Base-by-base conservation (phyloP, 176 grass and related monocot species). In the Ensete glaucum region DNA sequence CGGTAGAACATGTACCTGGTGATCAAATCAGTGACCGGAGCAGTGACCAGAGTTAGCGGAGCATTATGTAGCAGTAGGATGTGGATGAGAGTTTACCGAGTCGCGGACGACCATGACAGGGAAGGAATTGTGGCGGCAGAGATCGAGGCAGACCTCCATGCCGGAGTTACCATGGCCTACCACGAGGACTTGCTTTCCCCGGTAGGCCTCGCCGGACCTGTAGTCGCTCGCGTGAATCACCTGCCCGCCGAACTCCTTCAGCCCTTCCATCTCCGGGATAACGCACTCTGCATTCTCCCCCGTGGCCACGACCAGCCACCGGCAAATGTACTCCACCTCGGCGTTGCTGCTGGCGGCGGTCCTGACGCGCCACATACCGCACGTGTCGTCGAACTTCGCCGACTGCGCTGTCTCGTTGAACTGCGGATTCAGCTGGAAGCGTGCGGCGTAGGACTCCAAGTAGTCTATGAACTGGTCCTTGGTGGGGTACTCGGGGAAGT, bases 81-180 rank as follows among this genome's bases (percentile, higher is more conserved):
- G 9, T 23, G 7, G 77, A 0, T 12, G 14, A 57, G 1, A 0
- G 11, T 62, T 76, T 76, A 85, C 85, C 15, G 85, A 65, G 69
- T 87, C 64, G 15, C 80, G 81, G 50, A 87, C 85, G 1, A 87
- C 77, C 85, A 87, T 76, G 15, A 77, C 72, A 11, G 81, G 77
- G 72, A 60, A 76, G 17, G 85, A 77, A 26, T 69, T 54, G 81
- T 87, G 85, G 81, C 80, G 85, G 67, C 81, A 87, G 76, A 87
- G 81, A 74, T 87, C 85, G 53, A 80, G 77, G 70, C 85, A 83
- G 29, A 87, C 51, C 63, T 87, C 85, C 85, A 87, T 87, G 50
- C 77, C 85, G 54, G 85, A 87, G 66, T 83, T 87, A 54, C 85
- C 85, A 16, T 77, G 83, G 1, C 85, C 81, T 22, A 87, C 77